Conservation (phyloP, 1,139 yeast species). For the Saccharomyces hybrid region DNA sequence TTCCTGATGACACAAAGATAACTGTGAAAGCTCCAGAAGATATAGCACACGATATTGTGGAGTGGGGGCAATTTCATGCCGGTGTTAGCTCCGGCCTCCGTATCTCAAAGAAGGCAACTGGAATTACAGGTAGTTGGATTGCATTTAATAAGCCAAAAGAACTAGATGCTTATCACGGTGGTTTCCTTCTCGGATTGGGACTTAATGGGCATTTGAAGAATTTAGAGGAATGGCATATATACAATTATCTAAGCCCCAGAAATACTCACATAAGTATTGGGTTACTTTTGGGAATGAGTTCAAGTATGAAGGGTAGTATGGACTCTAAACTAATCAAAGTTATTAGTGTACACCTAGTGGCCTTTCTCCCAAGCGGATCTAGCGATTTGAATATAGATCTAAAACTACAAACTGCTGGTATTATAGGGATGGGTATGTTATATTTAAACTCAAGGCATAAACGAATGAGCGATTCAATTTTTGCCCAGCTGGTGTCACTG, state of each 20-base stretch:
- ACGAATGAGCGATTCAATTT: conserved; percentile 75
- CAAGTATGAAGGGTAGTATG: conserved; percentile 77
- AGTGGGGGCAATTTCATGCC: conserved; percentile 90
- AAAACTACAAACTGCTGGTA: conserved; percentile 85
- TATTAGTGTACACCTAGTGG: conserved; percentile 86
- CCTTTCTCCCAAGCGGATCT: conserved; percentile 84
- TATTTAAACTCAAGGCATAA: conserved; percentile 75
- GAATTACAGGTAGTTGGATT: conserved; percentile 88
- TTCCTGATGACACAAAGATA: conserved; percentile 65
- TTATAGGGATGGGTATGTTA: conserved; percentile 81
- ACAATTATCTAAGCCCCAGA: conserved; percentile 87
- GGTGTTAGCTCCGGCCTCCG: conserved; percentile 87
- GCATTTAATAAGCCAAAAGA: conserved; percentile 70
- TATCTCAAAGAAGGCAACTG: conserved; percentile 59
- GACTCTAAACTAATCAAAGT: conserved; percentile 85
- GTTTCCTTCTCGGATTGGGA: conserved; percentile 87
- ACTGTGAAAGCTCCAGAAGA: conserved; percentile 46
- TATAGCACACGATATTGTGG: conserved; percentile 43
- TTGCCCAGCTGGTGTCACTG: conserved; percentile 56
- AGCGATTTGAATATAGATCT: conserved; percentile 79
- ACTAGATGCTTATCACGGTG: conserved; percentile 82
- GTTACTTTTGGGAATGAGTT: conserved; percentile 83
- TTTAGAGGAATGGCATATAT: conserved; percentile 95
- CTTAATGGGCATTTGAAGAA: conserved; percentile 78
- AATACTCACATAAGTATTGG: conserved; percentile 83